Base-by-base conservation (phyloP, 768 basidiomycete genomes). In the Boletus patriciae region DNA sequence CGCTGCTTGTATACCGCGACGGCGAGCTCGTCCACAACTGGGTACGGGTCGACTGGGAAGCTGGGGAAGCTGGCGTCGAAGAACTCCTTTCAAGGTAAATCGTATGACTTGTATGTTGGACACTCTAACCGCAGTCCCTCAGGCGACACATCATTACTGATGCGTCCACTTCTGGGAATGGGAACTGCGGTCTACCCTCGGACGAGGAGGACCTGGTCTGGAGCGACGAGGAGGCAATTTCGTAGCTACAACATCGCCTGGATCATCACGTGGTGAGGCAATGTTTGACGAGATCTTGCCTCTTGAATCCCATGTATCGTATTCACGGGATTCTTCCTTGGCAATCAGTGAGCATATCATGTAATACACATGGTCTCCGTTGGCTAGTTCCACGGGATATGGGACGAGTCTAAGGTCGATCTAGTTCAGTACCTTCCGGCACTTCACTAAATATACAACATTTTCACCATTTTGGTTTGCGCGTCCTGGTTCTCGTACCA, bases 11-110 rank as follows among this genome's bases (percentile, higher is more conserved):
- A 5, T 92, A 92, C 63, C 86, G 84, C 18, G 84, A 82, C 55
- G 90, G 91, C 18, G 83, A 90, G 58, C 81, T 93, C n/a, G 83
- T 91, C n/a, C 82, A 90, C 63, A 90, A 89, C 47, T 93, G 91
- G 91, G 87, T 93, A 10, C 79, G 91, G 25, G 90, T 92, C 5
- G 90, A 93, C 68, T 92, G 90, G 91, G 90, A 90, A 69, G 88
- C 87, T 0, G 85, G 84, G 13, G 66, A 73, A 34, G 80, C 79
- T n/a, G 87, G 85, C 25, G 65, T 92, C 0, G 86, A 89, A 59
- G 87, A 88, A 43, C 73, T 89, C 8, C 76, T 92, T 16, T 76
- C 79, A 63, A 83, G 78, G 88, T 90, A 58, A 52, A 43, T 43
- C 46, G 42, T 27, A 45, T 10, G 44, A 36, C 10, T 25, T 47